Evolutionary conservation across 2,329 filamentous ascomycete species (phyloP), one percentile per base, ranked within the genome.

Genomic region (Hypoxylon sp.): DNA sequence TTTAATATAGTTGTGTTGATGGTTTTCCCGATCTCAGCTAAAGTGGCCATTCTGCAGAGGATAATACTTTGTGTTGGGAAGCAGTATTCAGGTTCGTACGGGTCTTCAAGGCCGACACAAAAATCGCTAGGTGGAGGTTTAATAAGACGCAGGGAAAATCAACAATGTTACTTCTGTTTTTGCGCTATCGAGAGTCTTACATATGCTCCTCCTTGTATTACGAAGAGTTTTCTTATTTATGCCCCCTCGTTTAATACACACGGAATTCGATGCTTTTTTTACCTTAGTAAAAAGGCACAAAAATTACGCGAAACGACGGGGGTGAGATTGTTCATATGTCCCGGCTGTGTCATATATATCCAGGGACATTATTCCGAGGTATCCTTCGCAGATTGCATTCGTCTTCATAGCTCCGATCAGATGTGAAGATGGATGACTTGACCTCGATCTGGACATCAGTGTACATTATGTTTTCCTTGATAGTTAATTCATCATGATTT

Each of bases 41-140:
- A 67, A 67, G 73, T 75, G 71, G 72, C 71, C 71, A 73, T 75
- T 75, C 74, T 74, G 72, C 73, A 74, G 74, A 74, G 73, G 72
- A 74, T 71, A 74, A 72, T 75, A 76, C 67, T 69, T 73, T 74
- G 65, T 73, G 74, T 77, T 76, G 73, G 74, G 69, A 74, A 73
- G 70, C 72, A 71, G 73, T 70, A 74, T 76, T 74, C 73, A 75
- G 73, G 71, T 74, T 71, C 76, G 73, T 67, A 74, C 50, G 59
- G 67, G 48, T 71, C 70, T 69, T 70, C 59, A 66, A 65, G 63
- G 72, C 62, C 26, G 39, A 29, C 42, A 65, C 29, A 67, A 70
- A 74, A 75, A 71, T 48, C 50, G 47, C 50, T 61, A 54, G 64
- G 59, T 44, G 52, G 59, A 63, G 42, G 51, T 37, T 62, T 54